These are phyloP conservation scores for Botrytis fragariae DNA, from an alignment of 2,329 filamentous ascomycete genomes.

Conservation along the genomic window DNA sequence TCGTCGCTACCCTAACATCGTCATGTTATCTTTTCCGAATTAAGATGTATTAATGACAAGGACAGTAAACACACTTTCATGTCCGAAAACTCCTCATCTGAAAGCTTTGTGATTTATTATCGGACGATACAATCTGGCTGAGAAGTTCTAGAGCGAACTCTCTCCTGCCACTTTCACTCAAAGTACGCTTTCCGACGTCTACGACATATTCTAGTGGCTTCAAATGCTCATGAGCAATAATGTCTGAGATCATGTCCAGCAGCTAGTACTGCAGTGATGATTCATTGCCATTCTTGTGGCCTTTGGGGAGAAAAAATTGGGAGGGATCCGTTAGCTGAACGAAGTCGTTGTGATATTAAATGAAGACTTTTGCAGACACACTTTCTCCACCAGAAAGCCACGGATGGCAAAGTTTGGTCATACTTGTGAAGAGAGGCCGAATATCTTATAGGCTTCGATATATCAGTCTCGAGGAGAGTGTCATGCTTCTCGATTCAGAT, in stretches of 20 bases:
- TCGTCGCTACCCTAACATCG: not conserved
- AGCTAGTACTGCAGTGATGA: not conserved
- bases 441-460: not conserved
- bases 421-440: not conserved
- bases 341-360: not conserved
- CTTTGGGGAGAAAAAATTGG: not conserved
- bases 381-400: not conserved
- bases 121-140: not conserved
- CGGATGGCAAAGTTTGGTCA: slow-evolving; percentile 37
- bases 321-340: not conserved
- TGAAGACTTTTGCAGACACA: not conserved
- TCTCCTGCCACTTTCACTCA: no score
- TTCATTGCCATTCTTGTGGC: not conserved
- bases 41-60: not conserved
- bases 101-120: not conserved
- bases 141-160: not conserved
- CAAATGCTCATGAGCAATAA: not conserved
- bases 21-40: not conserved
- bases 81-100: not conserved
- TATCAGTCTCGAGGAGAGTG: not conserved
- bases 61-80: not conserved
- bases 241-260: not conserved
- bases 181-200: not conserved
- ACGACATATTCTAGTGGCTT: not conserved
- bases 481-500: not conserved